Evolutionary conservation across 257 asterid species (phyloP), one percentile per base, ranked within the genome.

Genomic region (Primulina eburnea): DNA sequence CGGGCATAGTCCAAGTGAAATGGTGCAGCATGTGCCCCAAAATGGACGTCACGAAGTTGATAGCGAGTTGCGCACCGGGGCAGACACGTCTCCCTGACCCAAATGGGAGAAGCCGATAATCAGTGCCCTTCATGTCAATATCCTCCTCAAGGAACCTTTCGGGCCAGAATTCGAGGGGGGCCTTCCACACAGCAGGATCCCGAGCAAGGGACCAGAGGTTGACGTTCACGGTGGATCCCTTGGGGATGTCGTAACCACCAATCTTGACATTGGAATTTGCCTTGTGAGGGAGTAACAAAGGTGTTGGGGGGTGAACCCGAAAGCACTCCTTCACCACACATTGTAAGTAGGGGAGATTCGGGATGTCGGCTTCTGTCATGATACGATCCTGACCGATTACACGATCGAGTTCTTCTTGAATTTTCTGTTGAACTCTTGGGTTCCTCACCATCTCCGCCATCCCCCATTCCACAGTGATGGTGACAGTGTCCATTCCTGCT

Each of bases 401-500:
- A 1, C 82, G 85, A 47, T 89, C 91, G 8, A 91, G 81, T 65
- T 90, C 97, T 55, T 88, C 95, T 60, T 90, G 97, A 33, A 81
- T 81, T 78, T 90, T 90, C 10, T 84, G 82, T 69, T 91, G 97
- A 17, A 91, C 97, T 65, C 95, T 75, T 0, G 96, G 96, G 78
- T 87, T 91, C 75, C 84, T 73, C 0, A 91, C 90, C 68, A 91
- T 69, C 85, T 89, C 97, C 0, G 96, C 93, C 83, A 91, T 50
- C 1, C 84, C 91, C 97, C 97, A 91, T 43, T 91, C 97, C 3
- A 79, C 92, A 0, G 89, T 78, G 57, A 89, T 92, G 30, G 96
- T 76, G 65, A 88, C 76, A 0, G 98, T 92, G 83, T 92, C 98
- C 91, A 87, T 89, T 38, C 96, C 97, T 0, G 97, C 97, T 0